phyloP scores from a whole-genome alignment of 306 rosid genomes.

The Cucurbita maxima region DNA sequence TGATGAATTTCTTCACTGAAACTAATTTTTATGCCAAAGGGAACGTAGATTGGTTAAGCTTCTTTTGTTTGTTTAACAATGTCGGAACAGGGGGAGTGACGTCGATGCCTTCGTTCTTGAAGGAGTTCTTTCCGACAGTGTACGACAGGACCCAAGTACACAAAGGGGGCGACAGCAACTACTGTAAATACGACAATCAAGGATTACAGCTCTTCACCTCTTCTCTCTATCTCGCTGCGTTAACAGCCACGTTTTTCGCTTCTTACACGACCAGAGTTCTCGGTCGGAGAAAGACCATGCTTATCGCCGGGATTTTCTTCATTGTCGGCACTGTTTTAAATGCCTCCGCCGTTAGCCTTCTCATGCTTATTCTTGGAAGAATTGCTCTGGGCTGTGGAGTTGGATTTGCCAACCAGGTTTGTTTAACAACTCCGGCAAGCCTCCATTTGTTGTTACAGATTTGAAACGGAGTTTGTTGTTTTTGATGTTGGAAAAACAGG shows the following conservation, averaged over 20 bases:
- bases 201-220: constrained; percentile 18
- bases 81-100: constrained; percentile 18
- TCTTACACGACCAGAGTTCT: constrained; percentile 18
- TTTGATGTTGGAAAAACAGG: constrained; percentile 25
- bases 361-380: constrained; percentile 47
- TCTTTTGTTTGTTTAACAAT: background rate
- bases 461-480: background rate
- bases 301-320: constrained; percentile 55
- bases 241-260: constrained; percentile 12
- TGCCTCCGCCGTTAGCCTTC: constrained; percentile 20
- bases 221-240: constrained; percentile 19
- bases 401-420: constrained; percentile 86
- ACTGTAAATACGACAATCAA: constrained; percentile 20
- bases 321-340: constrained; percentile 38
- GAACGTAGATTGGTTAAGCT: background rate
- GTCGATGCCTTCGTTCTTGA: constrained; percentile 17
- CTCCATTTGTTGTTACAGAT: background rate
- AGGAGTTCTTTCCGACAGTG: constrained; percentile 13
- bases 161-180: constrained; percentile 10
- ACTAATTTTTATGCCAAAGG: too few species aligned
- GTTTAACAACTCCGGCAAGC: background rate
- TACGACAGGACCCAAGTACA: constrained; percentile 3
- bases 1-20: background rate
- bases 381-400: constrained; percentile 63
- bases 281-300: constrained; percentile 52